Base-by-base conservation (phyloP, 345 rosid species). In the Zanthoxylum bungeanum region DNA sequence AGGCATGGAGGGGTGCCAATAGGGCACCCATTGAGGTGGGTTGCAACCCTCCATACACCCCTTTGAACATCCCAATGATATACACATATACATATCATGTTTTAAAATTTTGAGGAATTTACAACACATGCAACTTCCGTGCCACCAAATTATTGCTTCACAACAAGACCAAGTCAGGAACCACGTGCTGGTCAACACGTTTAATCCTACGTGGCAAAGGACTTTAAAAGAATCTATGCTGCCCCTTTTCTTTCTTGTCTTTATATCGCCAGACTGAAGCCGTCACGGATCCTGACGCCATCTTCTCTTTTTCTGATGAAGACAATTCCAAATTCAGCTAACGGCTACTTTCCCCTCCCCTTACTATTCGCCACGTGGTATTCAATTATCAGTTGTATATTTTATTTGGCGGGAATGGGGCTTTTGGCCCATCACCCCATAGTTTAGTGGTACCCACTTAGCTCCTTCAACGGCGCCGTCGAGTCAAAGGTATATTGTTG, bases 341-440 rank as follows among this genome's bases (percentile, higher is more conserved):
- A 88, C 93, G 87, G 89, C 87, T 88, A 81, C 74, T 83, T 85
- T 76, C 36, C 52, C 69, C 24, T 53, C 19, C 30, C 51, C 56
- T 64, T 21, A 3, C 30, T 17, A 2, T 22, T 51, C n/a, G 77
- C 75, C 86, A 83, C 90, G 86, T 83, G 88, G 60, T 74, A 0
- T 2, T n/a, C 3, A 7, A 50, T 9, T 30, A 58, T 55, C 60
- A 55, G 71, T 75, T 51, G 21, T 27, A 2, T 40, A 40, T 10
- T 40, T 40, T 0, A 37, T 72, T 76, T 84, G 87, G 85, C 87
- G 87, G 78, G 85, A 85, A 75, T 21, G 22, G n/a, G 30, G 46
- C 68, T 61, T 14, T 1, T 21, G 44, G 9, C 66, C 58, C 65
- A 70, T 21, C 9, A 2, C 58, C 47, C 59, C 72, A n/a, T n/a